Evolutionary conservation across 2,329 filamentous ascomycete species (phyloP), one percentile per base, ranked within the genome.

Genomic region (Graphilbum fragrans): DNA sequence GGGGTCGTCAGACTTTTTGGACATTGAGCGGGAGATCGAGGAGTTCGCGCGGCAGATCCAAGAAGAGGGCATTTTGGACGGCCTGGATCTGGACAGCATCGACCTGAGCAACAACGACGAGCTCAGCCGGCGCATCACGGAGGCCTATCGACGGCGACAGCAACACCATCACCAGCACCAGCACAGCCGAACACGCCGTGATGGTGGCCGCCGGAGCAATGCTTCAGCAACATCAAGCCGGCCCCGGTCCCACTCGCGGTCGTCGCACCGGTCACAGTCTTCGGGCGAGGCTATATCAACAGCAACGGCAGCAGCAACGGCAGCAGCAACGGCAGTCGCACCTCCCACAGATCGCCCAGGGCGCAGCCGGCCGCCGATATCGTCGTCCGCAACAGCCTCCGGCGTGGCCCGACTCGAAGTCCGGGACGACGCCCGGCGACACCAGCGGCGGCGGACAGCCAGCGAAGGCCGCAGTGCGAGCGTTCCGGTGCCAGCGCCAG

Each of bases 1-100:
- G 18, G 18, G 25, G 20, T 23, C 41, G 37, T 39, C 41, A 43
- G 84, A 84, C 50, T 77, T 81, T 36, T 72, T 77, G 18, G 82
- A 90, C 49, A 80, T 94, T 52, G 83, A 94, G 56, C 77, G 83
- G 45, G 87, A 94, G 56, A 93, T 95, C 45, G 75, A 92, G 50
- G 86, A 92, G 45, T 93, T 95, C 52, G 74, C 93, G 50, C 76
- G 86, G 35, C 86, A 94, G 55, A 94, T 59, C 23, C 55, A 59
- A 42, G 56, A 58, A 46, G 57, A 51, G 54, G 87, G 90, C 0
- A 63, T 95, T 18, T 61, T 94, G 27, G 86, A 95, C 52, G 88
- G 86, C 17, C 77, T 95, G 37, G 88, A 95, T 55, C 64, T 95
- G 42, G 84, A 92, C 52, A 88, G 88, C 48, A 78, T 95, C 41